Conservation (phyloP, 768 basidiomycete species). For the Coprinellus micaceus region DNA sequence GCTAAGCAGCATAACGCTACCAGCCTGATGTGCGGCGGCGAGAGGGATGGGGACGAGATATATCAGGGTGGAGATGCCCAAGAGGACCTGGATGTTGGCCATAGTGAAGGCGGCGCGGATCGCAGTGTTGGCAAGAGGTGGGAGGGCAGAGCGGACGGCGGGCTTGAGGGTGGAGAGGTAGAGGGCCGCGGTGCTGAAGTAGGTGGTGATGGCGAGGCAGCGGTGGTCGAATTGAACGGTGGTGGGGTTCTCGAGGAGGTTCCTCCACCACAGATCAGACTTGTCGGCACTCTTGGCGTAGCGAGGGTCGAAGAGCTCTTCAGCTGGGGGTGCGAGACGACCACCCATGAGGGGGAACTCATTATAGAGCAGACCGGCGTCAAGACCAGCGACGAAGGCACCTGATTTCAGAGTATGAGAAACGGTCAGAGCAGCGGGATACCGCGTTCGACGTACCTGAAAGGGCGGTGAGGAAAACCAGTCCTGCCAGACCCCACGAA, state of each 20-base stretch:
- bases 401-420: slow-evolving; percentile 45
- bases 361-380: slow-evolving; percentile 96
- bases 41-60: slow-evolving; percentile 92
- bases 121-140: slow-evolving; percentile 55
- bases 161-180: slow-evolving; percentile 56
- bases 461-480: slow-evolving; percentile 88
- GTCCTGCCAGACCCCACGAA: slow-evolving; percentile 60
- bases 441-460: slow-evolving; percentile 59
- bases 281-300: slow-evolving; percentile 71
- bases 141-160: slow-evolving; percentile 57
- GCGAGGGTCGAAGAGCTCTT: slow-evolving; percentile 73
- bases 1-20: slow-evolving; percentile 84
- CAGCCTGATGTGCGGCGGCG: slow-evolving; percentile 93
- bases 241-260: slow-evolving; percentile 94
- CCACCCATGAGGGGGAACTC: slow-evolving; percentile 98
- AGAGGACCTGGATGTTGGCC: slow-evolving; percentile 76
- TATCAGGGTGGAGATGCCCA: slow-evolving; percentile 70
- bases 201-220: slow-evolving; percentile 83
- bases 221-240: slow-evolving; percentile 98
- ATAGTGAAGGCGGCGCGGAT: slow-evolving; percentile 65
- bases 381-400: slow-evolving; percentile 96
- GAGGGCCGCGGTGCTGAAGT: slow-evolving; percentile 60
- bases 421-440: neutral
- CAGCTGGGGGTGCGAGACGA: slow-evolving; percentile 69
- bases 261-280: slow-evolving; percentile 91